Conservation (phyloP, 805 yeast species). For the Lipomyces japonicus region DNA sequence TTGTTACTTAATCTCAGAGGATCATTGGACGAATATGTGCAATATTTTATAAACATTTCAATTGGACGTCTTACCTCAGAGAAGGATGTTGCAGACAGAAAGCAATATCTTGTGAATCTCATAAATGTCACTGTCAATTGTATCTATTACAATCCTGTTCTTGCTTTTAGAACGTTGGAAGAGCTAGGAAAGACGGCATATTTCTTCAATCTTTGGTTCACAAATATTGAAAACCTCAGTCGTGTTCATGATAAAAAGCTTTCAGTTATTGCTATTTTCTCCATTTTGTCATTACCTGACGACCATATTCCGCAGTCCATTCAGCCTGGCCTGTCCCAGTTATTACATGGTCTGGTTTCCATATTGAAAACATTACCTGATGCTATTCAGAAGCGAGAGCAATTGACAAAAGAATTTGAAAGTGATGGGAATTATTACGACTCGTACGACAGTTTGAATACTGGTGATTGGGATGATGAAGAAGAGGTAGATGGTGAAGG, state of each 20-base stretch:
- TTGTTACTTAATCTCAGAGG: conserved; percentile 57
- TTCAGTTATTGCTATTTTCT: conserved; percentile 62
- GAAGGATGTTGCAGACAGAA: conserved; percentile 36
- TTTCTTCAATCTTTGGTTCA: conserved; percentile 67
- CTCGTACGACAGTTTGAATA: conserved; percentile 30
- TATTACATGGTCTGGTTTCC: conserved; percentile 51
- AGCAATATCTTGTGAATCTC: conserved; percentile 47
- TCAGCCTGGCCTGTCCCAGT: conserved; percentile 39
- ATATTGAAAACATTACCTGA: conserved; percentile 61
- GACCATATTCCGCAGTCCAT: conserved; percentile 36
- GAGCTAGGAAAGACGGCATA: conserved; percentile 44
- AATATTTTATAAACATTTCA: conserved; percentile 45
- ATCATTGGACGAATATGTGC: conserved; percentile 46
- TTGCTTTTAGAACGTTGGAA: conserved; percentile 51
- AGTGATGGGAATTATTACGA: conserved; percentile 32
- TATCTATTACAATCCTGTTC: conserved; percentile 56
- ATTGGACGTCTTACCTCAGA: conserved; percentile 41
- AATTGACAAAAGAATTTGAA: conserved; percentile 56
- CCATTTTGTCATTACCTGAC: conserved; percentile 42
- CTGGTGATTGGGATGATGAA: conserved; percentile 34
- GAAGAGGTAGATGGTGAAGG: conserved; percentile 36
- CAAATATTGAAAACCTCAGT: conserved; percentile 49
- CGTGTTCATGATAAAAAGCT: conserved; percentile 81
- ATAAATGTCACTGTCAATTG: conserved; percentile 63
- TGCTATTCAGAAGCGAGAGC: conserved; percentile 65